A percentile compares a stretch with the other conserved stretches of the same genome.
Evolutionary conservation across 2,329 filamentous ascomycete species (phyloP).

Genomic region (Beauveria caledonica): DNA sequence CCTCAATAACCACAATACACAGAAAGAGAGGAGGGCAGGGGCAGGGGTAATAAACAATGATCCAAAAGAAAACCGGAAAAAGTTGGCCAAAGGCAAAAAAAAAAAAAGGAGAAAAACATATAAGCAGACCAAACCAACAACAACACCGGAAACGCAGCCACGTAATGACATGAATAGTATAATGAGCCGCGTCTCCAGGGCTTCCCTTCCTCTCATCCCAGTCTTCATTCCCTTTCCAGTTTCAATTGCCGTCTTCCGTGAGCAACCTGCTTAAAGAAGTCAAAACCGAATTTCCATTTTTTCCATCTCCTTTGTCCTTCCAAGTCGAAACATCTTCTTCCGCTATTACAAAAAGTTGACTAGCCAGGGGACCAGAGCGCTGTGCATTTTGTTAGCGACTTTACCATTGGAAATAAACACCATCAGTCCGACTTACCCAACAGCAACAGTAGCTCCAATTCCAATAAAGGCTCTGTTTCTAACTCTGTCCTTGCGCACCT

Average conservation of each 20-base stretch:
- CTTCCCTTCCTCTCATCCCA: neutral
- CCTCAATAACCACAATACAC: conserved; percentile 7
- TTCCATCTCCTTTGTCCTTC: neutral
- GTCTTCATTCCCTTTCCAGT: neutral
- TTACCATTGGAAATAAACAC: neutral
- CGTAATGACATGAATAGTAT: conserved; percentile 11
- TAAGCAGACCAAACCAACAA: conserved; percentile 2
- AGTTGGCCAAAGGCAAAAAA: conserved; percentile 4
- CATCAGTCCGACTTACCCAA: conserved; percentile 62
- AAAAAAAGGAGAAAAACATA: neutral
- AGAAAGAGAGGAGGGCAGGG: conserved; percentile 1
- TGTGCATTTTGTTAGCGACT: conserved; percentile 17
- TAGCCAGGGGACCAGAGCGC: conserved; percentile 43
- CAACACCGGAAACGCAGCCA: conserved; percentile 10
- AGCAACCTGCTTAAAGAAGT: neutral
- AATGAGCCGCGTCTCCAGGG: neutral
- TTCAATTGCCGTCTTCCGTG: neutral
- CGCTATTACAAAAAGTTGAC: conserved; percentile 39
- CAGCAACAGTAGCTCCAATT: conserved; percentile 74
- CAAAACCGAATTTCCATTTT: neutral
- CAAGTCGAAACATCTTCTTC: neutral
- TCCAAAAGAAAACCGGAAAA: conserved; percentile 8
- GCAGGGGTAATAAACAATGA: conserved; percentile 10
- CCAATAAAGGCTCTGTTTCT: conserved; percentile 79
- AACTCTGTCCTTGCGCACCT: conserved; percentile 78